These are phyloP conservation scores for Groenewaldozyma sp. DNA, from an alignment of 1,139 yeast species.

Conservation along the genomic window DNA sequence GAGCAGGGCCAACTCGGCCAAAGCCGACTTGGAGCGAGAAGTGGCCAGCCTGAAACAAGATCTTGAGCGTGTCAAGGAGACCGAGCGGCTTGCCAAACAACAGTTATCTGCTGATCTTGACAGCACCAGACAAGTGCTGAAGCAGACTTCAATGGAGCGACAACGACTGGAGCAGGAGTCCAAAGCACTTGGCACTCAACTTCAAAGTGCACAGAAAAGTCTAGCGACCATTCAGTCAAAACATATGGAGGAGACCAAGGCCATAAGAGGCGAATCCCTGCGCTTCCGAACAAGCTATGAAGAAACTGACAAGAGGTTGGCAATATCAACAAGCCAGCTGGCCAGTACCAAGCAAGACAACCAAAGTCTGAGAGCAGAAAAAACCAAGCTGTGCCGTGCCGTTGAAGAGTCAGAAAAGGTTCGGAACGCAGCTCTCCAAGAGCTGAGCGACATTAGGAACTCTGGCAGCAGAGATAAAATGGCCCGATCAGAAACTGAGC, in stretches of 20 bases:
- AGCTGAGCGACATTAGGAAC: constrained; percentile 18
- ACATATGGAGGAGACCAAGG: constrained; percentile 22
- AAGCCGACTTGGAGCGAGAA: constrained; percentile 18
- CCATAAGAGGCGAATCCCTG: constrained; percentile 35
- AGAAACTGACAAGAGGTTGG: constrained; percentile 16
- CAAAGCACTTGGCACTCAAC: background rate
- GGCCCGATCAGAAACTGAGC: constrained; percentile 24
- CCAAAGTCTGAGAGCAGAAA: constrained; percentile 44
- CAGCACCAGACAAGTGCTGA: background rate
- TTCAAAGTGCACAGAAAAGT: background rate
- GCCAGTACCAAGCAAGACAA: constrained; percentile 77
- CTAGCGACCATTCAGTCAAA: background rate
- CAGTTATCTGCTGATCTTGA: background rate
- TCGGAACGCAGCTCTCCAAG: constrained; percentile 18
- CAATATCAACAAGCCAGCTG: constrained; percentile 20
- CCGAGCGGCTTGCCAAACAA: background rate
- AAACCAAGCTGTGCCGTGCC: constrained; percentile 22
- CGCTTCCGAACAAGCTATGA: constrained; percentile 26
- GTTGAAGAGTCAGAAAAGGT: constrained; percentile 20
- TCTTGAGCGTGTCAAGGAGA: constrained; percentile 4
- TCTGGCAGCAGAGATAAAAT: constrained; percentile 21
- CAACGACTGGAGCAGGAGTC: background rate
- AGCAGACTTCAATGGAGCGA: constrained; percentile 1
- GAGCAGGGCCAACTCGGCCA: constrained; percentile 28
- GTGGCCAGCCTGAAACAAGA: constrained; percentile 18